Evolutionary conservation across 148 eudicot genomes (phyloP).

Genomic region (Oxyria digyna): DNA sequence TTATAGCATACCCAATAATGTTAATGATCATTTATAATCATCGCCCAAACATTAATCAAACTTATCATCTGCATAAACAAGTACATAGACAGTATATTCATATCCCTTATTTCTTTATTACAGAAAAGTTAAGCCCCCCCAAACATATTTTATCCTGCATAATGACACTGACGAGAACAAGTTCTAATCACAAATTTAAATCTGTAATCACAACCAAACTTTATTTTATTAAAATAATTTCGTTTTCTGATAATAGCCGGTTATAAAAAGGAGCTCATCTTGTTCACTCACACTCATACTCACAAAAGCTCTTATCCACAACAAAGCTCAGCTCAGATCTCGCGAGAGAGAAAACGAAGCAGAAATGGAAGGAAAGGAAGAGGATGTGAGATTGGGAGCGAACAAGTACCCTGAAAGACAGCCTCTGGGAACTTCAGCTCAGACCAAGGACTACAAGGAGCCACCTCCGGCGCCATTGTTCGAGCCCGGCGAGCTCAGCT

Average conservation of each 20-base stretch:
- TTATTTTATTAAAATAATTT: not conserved
- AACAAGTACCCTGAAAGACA: constrained; percentile 71
- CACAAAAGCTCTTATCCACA: constrained; percentile 3
- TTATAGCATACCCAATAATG: not conserved
- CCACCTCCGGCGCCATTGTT: constrained; percentile 75
- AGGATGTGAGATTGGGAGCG: constrained; percentile 71
- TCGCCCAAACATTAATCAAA: not conserved
- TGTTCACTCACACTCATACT: not conserved
- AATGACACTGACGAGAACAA: no score
- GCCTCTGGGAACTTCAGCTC: constrained; percentile 71
- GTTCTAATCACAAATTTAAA: not conserved
- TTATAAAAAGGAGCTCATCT: not conserved
- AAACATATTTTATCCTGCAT: not conserved
- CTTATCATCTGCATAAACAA: not conserved
- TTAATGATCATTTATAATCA: not conserved
- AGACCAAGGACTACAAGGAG: constrained; percentile 66
- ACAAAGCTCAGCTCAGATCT: not conserved
- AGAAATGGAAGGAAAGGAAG: constrained; percentile 63
- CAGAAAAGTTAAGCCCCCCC: not conserved
- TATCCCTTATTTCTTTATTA: not conserved
- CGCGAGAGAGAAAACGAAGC: constrained; percentile 9
- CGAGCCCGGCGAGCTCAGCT: constrained; percentile 64
- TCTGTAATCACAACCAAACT: not conserved
- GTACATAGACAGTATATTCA: not conserved
- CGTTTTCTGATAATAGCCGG: not conserved